A percentile compares a stretch with the other conserved stretches of the same genome.
These are phyloP conservation scores for Alternaria arbusti DNA, from an alignment of 2,329 filamentous ascomycete genomes.

Conservation along the genomic window DNA sequence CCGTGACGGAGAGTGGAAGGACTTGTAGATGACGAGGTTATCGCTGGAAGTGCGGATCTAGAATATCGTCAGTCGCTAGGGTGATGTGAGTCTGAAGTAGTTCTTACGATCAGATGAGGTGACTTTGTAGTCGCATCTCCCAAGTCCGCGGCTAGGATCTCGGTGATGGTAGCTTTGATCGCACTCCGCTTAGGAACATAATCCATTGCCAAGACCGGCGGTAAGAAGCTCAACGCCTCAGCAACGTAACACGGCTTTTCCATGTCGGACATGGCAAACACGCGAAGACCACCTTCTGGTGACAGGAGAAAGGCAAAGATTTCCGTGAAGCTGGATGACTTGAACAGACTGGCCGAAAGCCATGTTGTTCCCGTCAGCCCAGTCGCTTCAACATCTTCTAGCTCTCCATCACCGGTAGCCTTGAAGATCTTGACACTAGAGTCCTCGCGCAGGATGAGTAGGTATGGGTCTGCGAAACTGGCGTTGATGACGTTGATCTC, in stretches of 20 bases:
- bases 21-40: constrained; percentile 87
- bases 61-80: constrained; percentile 4
- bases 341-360: constrained; percentile 83
- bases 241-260: constrained; percentile 74
- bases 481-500: constrained; percentile 80
- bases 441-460: constrained; percentile 84
- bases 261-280: constrained; percentile 78
- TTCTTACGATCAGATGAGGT: constrained; percentile 80
- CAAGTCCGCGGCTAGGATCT: constrained; percentile 83
- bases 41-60: constrained; percentile 79
- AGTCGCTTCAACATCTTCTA: constrained; percentile 79
- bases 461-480: constrained; percentile 85
- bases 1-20: constrained; percentile 63
- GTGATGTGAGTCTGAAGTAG: not conserved
- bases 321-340: constrained; percentile 63
- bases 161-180: constrained; percentile 74
- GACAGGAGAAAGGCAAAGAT: constrained; percentile 80
- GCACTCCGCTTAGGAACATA: constrained; percentile 73
- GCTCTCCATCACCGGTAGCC: constrained; percentile 79
- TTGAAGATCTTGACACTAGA: constrained; percentile 78
- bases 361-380: constrained; percentile 70
- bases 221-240: constrained; percentile 78
- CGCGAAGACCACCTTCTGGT: constrained; percentile 74
- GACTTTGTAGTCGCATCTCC: constrained; percentile 74
- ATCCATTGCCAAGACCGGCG: constrained; percentile 75